Percentiles rank a stretch among this genome's conserved stretches.
phyloP scores from a whole-genome alignment of 495 filamentous ascomycete genomes.

The Podospora comata region DNA sequence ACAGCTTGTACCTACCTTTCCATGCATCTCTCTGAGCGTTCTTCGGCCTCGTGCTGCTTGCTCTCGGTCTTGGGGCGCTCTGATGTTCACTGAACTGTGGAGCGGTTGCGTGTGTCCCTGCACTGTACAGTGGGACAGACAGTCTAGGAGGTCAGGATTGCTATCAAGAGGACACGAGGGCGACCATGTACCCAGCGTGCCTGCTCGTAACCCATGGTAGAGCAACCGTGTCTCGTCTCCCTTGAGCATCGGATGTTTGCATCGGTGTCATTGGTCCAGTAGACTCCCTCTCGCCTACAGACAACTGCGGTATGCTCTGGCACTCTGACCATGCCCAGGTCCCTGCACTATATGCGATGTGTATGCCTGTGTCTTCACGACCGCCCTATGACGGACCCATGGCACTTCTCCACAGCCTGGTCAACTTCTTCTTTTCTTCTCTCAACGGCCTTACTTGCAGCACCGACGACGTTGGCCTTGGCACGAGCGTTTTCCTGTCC shows the following conservation, averaged over 20 bases:
- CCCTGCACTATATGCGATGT: slow-evolving; percentile 23
- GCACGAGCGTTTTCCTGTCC: slow-evolving; percentile 28
- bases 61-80: slow-evolving; percentile 10
- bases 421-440: slow-evolving; percentile 9
- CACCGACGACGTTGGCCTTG: slow-evolving; percentile 21
- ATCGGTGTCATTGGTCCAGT: slow-evolving; percentile 31
- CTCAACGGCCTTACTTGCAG: slow-evolving; percentile 16
- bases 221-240: slow-evolving; percentile 32
- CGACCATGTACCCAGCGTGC: slow-evolving; percentile 8
- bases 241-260: slow-evolving; percentile 35
- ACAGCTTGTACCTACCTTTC: slow-evolving; percentile 27
- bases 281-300: slow-evolving; percentile 20
- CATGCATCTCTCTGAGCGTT: slow-evolving; percentile 21
- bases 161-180: slow-evolving; percentile 11
- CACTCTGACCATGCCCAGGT: slow-evolving; percentile 26
- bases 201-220: slow-evolving; percentile 23
- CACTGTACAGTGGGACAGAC: slow-evolving; percentile 22
- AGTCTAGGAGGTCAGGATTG: slow-evolving; percentile 18
- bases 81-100: slow-evolving; percentile 15
- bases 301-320: slow-evolving; percentile 13
- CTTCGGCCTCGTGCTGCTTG: slow-evolving; percentile 22
- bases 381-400: slow-evolving; percentile 27
- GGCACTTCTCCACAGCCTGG: slow-evolving; percentile 27
- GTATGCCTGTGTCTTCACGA: slow-evolving; percentile 20
- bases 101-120: slow-evolving; percentile 19